These are phyloP conservation scores for Gossypium lobatum DNA, from an alignment of 441 rosid genomes.

Conservation along the genomic window DNA sequence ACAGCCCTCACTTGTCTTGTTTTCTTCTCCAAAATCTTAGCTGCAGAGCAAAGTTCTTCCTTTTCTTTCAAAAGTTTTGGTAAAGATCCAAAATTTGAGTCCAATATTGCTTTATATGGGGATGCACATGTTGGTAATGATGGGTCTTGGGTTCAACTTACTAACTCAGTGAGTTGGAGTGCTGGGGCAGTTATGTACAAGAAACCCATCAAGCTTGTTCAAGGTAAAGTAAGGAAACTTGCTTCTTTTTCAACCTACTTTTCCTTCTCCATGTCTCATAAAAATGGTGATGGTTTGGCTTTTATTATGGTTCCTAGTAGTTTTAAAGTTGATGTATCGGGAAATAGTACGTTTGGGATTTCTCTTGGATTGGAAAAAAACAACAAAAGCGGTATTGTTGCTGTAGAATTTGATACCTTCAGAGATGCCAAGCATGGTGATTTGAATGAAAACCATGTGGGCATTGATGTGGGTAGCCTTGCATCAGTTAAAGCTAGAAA, in stretches of 20 bases:
- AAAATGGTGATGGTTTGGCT: constrained; percentile 51
- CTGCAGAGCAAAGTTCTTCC: constrained; percentile 32
- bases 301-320: constrained; percentile 56
- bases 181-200: constrained; percentile 55
- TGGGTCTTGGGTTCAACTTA: constrained; percentile 51
- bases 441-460: constrained; percentile 42
- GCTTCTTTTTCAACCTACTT: constrained; percentile 66
- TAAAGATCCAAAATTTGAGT: constrained; percentile 39
- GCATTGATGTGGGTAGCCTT: constrained; percentile 44
- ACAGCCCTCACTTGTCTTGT: constrained; percentile 27
- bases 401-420: constrained; percentile 45
- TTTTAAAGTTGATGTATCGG: constrained; percentile 31
- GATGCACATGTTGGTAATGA: constrained; percentile 47
- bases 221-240: constrained; percentile 44
- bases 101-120: constrained; percentile 52
- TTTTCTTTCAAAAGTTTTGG: constrained; percentile 46
- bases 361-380: constrained; percentile 26
- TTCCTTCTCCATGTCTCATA: constrained; percentile 53
- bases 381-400: constrained; percentile 23
- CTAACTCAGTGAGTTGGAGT: constrained; percentile 40
- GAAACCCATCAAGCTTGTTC: constrained; percentile 63
- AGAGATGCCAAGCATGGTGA: constrained; percentile 31
- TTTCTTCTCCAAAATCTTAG: constrained; percentile 28
- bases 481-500: constrained; percentile 36
- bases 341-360: constrained; percentile 46